These are phyloP conservation scores for Cladosporium cucumerinum DNA, from an alignment of 2,329 filamentous ascomycete genomes.

Conservation along the genomic window DNA sequence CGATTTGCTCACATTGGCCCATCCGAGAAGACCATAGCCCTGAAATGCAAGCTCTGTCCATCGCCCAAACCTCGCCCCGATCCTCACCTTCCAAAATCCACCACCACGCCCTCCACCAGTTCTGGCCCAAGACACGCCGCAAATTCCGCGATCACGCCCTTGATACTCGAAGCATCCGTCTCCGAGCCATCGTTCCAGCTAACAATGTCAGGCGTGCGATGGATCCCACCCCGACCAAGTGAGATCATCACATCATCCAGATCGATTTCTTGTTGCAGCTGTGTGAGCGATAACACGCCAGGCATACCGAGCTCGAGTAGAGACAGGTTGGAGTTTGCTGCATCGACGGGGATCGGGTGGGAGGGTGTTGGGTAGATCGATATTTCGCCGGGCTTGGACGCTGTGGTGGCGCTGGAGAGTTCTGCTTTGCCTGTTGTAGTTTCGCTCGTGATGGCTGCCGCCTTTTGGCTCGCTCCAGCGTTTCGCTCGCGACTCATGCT, in stretches of 20 bases:
- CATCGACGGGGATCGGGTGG: constrained; percentile 32
- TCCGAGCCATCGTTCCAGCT: constrained; percentile 55
- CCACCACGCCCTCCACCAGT: constrained; percentile 53
- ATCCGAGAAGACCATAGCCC: too few relatives aligned
- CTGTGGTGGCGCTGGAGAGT: background rate
- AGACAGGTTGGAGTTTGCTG: constrained; percentile 37
- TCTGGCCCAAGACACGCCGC: constrained; percentile 64
- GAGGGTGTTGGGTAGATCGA: constrained; percentile 13
- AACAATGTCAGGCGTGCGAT: constrained; percentile 48
- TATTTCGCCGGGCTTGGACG: background rate
- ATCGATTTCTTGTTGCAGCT: constrained; percentile 52
- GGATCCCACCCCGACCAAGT: constrained; percentile 37
- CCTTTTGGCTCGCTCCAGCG: background rate
- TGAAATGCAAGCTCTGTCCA: too few relatives aligned
- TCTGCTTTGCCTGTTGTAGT: background rate
- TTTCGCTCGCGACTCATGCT: constrained; percentile 39
- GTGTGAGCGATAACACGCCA: constrained; percentile 56
- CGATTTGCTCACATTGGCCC: too few relatives aligned
- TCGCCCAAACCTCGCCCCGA: too few relatives aligned
- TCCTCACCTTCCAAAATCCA: constrained; percentile 51
- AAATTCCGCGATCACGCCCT: constrained; percentile 63
- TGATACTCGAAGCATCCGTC: constrained; percentile 54
- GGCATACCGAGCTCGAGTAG: constrained; percentile 65
- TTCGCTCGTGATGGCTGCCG: background rate
- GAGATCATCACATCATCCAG: constrained; percentile 59